Conservation (phyloP, 2,329 filamentous ascomycete genomes). For the Penicillium vulpinum region DNA sequence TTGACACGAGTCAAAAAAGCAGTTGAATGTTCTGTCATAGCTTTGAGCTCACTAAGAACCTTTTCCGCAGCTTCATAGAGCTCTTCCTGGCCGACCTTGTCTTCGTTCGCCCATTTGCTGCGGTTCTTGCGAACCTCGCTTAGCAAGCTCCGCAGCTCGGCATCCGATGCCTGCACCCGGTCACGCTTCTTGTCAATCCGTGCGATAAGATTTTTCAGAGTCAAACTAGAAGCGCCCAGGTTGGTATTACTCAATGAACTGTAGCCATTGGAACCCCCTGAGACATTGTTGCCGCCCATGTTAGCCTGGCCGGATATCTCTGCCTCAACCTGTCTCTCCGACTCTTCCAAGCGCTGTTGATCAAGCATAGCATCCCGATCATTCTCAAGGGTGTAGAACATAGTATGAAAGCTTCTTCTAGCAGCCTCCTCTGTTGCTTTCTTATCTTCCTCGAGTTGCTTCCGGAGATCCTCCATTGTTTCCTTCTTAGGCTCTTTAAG, state of each 20-base stretch:
- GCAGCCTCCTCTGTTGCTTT: slow-evolving; percentile 87
- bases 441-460: slow-evolving; percentile 88
- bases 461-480: slow-evolving; percentile 82
- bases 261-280: slow-evolving; percentile 64
- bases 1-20: slow-evolving; percentile 93
- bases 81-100: slow-evolving; percentile 96
- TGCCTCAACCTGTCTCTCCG: slow-evolving; percentile 91
- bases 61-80: slow-evolving; percentile 96
- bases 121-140: slow-evolving; percentile 97
- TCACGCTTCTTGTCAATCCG: slow-evolving; percentile 91
- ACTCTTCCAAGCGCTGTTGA: slow-evolving; percentile 94
- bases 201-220: slow-evolving; percentile 93
- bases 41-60: slow-evolving; percentile 94
- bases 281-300: slow-evolving; percentile 56
- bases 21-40: slow-evolving; percentile 95
- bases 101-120: slow-evolving; percentile 98
- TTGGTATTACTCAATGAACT: slow-evolving; percentile 92
- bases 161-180: slow-evolving; percentile 86
- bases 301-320: slow-evolving; percentile 73
- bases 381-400: slow-evolving; percentile 94
- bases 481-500: slow-evolving; percentile 59
- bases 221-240: slow-evolving; percentile 90
- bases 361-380: slow-evolving; percentile 96
- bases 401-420: slow-evolving; percentile 84
- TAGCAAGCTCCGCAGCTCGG: slow-evolving; percentile 87